Percentiles rank a stretch among this genome's conserved stretches.
Conservation (phyloP, 306 rosid species). For the Comarum palustre region DNA sequence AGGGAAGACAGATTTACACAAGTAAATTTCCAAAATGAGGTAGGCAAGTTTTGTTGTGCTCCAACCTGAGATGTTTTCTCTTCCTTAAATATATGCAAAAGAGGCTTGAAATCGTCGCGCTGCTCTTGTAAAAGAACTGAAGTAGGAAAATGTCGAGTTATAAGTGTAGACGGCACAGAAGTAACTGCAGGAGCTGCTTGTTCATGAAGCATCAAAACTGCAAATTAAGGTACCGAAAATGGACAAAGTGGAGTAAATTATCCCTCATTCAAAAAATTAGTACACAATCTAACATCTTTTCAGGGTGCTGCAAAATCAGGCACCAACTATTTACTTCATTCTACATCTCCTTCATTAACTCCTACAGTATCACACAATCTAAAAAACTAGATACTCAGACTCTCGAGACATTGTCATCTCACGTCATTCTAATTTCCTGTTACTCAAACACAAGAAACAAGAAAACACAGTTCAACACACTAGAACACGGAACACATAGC, state of each 20-base stretch:
- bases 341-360: neutral
- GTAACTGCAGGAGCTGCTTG: slow-evolving; percentile 49
- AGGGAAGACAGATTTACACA: neutral
- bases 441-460: neutral
- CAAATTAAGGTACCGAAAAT: slow-evolving; percentile 24
- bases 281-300: neutral
- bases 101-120: slow-evolving; percentile 60
- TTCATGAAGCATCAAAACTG: slow-evolving; percentile 57
- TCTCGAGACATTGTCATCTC: neutral
- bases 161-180: slow-evolving; percentile 40
- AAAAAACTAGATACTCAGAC: neutral
- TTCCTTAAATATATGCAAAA: slow-evolving; percentile 46
- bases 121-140: slow-evolving; percentile 80
- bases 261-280: neutral
- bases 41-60: neutral
- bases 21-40: neutral
- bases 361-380: neutral
- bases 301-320: neutral
- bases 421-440: neutral
- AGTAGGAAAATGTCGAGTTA: slow-evolving; percentile 56
- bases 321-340: neutral
- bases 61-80: slow-evolving; percentile 66
- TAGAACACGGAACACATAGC: neutral
- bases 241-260: neutral
- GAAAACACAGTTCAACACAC: neutral